phyloP scores from a whole-genome alignment of 2,329 filamentous ascomycete genomes.

The Fusarium sp. region DNA sequence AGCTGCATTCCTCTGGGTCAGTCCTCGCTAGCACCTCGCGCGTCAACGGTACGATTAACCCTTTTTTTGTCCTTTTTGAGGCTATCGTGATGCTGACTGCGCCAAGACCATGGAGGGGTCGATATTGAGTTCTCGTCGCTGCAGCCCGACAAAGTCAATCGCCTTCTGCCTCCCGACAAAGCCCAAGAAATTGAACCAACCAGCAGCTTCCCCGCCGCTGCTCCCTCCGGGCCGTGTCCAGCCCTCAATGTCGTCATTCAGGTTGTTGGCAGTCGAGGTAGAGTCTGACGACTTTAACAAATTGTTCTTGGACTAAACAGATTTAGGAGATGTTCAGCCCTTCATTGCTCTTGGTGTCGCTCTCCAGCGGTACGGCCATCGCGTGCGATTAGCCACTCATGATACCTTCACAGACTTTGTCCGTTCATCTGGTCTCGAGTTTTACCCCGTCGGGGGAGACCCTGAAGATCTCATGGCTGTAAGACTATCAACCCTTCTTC shows the following conservation, averaged over 20 bases:
- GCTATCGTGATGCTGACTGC: too few relatives aligned
- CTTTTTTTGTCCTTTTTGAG: too few relatives aligned
- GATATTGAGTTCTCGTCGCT: constrained; percentile 12
- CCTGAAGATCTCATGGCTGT: constrained; percentile 30
- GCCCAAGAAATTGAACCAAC: neutral
- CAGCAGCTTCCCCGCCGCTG: neutral
- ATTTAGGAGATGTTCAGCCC: constrained; percentile 26
- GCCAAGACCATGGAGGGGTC: neutral
- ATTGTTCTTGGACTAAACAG: neutral
- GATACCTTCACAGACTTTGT: constrained; percentile 21
- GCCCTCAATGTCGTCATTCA: constrained; percentile 27
- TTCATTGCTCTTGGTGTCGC: constrained; percentile 27
- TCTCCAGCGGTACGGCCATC: constrained; percentile 23
- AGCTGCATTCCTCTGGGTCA: constrained; percentile 1
- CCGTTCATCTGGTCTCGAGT: constrained; percentile 1
- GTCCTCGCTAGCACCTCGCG: neutral
- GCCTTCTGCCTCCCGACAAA: neutral
- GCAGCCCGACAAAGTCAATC: neutral
- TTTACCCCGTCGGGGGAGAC: constrained; percentile 29
- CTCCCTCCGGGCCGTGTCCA: too few relatives aligned
- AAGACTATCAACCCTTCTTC: too few relatives aligned
- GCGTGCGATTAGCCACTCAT: constrained; percentile 30
- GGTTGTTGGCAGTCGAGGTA: constrained; percentile 34
- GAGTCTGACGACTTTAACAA: rapidly evolving
- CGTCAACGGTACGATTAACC: neutral